phyloP scores from a whole-genome alignment of 139 green algal species.

The Chlamydomonas schloesseri region DNA sequence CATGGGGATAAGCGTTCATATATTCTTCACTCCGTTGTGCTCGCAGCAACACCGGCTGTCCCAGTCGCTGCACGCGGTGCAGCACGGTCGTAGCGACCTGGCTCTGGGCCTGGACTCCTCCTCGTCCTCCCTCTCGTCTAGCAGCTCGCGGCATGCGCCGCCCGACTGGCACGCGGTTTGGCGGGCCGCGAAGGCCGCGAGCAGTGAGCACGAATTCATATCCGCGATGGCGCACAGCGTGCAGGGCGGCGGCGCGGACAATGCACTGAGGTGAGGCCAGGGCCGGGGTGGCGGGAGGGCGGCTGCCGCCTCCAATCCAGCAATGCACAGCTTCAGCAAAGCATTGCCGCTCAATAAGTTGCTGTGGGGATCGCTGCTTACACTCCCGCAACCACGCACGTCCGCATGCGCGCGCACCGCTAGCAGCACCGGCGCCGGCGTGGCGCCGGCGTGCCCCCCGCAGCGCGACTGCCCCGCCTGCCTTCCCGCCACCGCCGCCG shows the following conservation, averaged over 20 bases:
- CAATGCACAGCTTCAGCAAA: background rate
- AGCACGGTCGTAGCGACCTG: background rate
- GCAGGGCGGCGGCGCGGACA: background rate
- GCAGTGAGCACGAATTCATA: background rate
- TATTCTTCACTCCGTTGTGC: no score
- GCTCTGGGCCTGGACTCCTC: background rate
- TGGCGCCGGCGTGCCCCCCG: background rate
- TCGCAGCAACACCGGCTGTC: slow-evolving; percentile 22
- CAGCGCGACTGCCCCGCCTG: slow-evolving; percentile 13
- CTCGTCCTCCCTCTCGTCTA: background rate
- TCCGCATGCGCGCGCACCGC: background rate
- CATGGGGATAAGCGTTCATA: no score
- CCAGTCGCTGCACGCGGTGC: background rate
- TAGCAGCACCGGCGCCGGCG: background rate
- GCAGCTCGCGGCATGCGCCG: background rate
- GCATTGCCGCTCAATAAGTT: no score
- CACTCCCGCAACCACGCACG: background rate
- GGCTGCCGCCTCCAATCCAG: no score
- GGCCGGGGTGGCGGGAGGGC: no score
- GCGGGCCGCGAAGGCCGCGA: background rate
- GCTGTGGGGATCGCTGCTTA: background rate
- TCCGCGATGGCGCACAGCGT: background rate
- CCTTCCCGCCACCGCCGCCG: background rate
- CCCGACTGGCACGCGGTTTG: slow-evolving; percentile 22
- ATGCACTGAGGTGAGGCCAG: no score